Percentiles rank a stretch among this genome's conserved stretches.
These are phyloP conservation scores for Acanthamoeba culbertsoni DNA, from an alignment of 208 protist genomes.

Conservation along the genomic window DNA sequence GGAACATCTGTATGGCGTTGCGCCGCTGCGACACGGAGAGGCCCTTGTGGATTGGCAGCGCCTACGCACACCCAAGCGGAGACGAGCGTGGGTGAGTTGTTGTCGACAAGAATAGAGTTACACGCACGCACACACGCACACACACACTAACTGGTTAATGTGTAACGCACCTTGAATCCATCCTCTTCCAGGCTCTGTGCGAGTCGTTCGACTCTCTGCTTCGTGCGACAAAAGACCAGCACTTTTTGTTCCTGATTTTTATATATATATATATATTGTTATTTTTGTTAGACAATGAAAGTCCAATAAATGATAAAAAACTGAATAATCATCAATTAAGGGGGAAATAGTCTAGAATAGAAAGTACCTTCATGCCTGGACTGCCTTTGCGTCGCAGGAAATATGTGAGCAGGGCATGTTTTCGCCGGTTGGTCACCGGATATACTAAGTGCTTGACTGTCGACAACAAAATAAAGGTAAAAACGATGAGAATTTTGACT, in stretches of 20 bases:
- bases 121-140: not conserved
- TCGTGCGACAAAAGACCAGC: constrained; percentile 30
- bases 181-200: not conserved
- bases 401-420: not conserved
- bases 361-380: not conserved
- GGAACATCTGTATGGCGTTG: not conserved
- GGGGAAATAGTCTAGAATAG: not conserved
- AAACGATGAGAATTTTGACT: not conserved
- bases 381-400: not conserved
- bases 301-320: not conserved
- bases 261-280: no score
- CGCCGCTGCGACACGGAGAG: not conserved
- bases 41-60: constrained; percentile 1
- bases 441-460: constrained; percentile 2
- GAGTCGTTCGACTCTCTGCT: constrained; percentile 4
- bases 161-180: constrained; percentile 2
- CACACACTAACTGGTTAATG: not conserved
- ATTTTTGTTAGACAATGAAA: not conserved
- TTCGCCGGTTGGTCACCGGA: not conserved
- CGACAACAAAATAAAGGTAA: not conserved
- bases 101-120: not conserved
- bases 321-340: not conserved
- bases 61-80: not conserved
- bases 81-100: not conserved
- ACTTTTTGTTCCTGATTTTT: constrained; percentile 30